Percentiles rank a stretch among this genome's conserved stretches.
Evolutionary conservation across 768 basidiomycete species (phyloP).

Genomic region (Panellus pusillus): DNA sequence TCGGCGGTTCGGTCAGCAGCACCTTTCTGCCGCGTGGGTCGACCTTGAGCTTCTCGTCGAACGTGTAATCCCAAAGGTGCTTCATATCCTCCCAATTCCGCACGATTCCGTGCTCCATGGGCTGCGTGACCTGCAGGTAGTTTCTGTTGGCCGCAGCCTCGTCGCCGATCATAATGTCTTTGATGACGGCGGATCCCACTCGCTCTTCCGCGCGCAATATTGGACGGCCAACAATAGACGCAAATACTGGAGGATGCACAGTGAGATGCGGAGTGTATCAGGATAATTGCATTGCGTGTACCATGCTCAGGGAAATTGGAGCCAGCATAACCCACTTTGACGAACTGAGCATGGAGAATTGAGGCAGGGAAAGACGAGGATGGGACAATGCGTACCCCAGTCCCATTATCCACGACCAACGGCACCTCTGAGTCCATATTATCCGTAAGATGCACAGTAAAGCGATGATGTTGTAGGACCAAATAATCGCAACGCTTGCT

Average conservation of each 20-base stretch:
- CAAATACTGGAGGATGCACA: conserved; percentile 66
- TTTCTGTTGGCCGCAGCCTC: conserved; percentile 93
- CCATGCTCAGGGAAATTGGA: conserved; percentile 96
- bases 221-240: conserved; percentile 94
- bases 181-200: conserved; percentile 81
- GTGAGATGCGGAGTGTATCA: neutral
- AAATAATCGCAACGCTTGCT: too few relatives aligned
- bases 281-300: conserved; percentile 31
- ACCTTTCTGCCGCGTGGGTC: conserved; percentile 87
- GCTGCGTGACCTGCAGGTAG: conserved; percentile 95
- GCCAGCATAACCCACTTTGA: conserved; percentile 88
- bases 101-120: conserved; percentile 99
- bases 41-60: conserved; percentile 90
- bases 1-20: conserved; percentile 95
- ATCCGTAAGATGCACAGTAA: conserved; percentile 27
- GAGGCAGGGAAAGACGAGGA: neutral
- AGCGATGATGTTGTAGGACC: conserved; percentile 5
- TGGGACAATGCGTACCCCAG: conserved; percentile 58
- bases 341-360: conserved; percentile 56
- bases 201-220: conserved; percentile 98
- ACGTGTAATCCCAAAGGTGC: conserved; percentile 97
- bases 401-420: conserved; percentile 85
- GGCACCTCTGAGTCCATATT: conserved; percentile 37
- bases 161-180: conserved; percentile 98
- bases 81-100: conserved; percentile 99